These are phyloP conservation scores for Phalaenopsis aphrodite DNA, from an alignment of 106 monocot genomes.

Conservation along the genomic window DNA sequence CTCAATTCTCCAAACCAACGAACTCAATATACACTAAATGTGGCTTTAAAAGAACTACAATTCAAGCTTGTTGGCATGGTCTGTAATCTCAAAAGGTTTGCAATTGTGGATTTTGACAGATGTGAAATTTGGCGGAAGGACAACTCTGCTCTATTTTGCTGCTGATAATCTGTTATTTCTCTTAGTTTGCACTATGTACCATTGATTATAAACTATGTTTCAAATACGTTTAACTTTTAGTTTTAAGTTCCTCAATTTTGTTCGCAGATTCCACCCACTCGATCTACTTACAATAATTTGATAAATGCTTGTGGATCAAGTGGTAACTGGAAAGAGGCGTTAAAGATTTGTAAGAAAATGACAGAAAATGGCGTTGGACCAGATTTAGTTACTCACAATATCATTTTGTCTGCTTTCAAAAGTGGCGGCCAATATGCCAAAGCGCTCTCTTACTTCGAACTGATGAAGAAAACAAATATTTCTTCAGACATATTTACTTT, in stretches of 20 bases:
- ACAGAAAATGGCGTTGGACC: slow-evolving; percentile 99
- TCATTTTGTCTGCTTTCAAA: slow-evolving; percentile 88
- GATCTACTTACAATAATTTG: slow-evolving; percentile 87
- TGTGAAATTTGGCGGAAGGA: background rate
- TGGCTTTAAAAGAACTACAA: too few species aligned
- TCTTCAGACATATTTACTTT: slow-evolving; percentile 57
- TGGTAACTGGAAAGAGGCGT: slow-evolving; percentile 88
- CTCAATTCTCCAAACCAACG: too few species aligned
- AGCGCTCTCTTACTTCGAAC: slow-evolving; percentile 85
- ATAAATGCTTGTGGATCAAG: slow-evolving; percentile 89
- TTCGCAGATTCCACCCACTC: slow-evolving; percentile 87
- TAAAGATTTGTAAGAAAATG: slow-evolving; percentile 86
- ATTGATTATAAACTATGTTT: background rate
- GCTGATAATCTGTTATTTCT: background rate
- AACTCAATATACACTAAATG: too few species aligned
- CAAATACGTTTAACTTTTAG: background rate
- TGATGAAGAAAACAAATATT: slow-evolving; percentile 73
- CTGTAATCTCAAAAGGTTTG: too few species aligned
- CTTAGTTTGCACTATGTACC: background rate
- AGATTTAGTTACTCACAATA: slow-evolving; percentile 90
- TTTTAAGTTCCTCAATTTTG: background rate
- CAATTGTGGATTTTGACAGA: background rate
- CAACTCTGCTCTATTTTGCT: background rate
- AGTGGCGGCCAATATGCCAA: slow-evolving; percentile 68
- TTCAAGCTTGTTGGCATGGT: too few species aligned